phyloP scores from a whole-genome alignment of 2,329 filamentous ascomycete genomes.

The Fusarium sp. region DNA sequence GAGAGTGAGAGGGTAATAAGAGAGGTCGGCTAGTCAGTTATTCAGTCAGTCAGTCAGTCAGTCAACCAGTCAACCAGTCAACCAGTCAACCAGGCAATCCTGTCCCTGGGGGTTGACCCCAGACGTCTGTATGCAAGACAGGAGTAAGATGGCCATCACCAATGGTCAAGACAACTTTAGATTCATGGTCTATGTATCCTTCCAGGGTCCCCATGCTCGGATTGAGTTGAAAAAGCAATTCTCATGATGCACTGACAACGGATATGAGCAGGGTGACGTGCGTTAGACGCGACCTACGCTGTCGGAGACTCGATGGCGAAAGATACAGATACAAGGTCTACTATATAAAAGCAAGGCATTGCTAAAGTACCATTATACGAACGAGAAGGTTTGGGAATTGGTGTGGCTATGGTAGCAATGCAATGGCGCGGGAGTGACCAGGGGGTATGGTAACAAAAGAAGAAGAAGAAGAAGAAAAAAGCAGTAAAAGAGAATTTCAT shows the following conservation, averaged over 20 bases:
- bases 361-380: constrained; percentile 2
- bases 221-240: not conserved
- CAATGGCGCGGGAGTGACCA: constrained; percentile 30
- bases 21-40: not conserved
- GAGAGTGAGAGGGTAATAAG: not conserved
- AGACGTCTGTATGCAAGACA: constrained; percentile 16
- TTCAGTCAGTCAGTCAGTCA: too few species aligned
- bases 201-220: constrained; percentile 1
- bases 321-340: constrained; percentile 1
- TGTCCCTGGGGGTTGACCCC: not conserved
- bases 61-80: too few species aligned
- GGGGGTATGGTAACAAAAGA: constrained; percentile 20
- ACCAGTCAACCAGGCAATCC: too few species aligned
- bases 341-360: not conserved
- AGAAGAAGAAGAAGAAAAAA: constrained; percentile 40
- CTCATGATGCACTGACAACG: constrained; percentile 8
- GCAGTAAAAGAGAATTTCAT: constrained; percentile 34
- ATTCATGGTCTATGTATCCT: not conserved
- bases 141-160: constrained; percentile 9
- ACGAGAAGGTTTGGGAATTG: constrained; percentile 1
- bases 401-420: constrained; percentile 36
- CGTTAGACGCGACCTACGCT: constrained; percentile 20
- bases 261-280: constrained; percentile 29
- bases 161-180: constrained; percentile 3
- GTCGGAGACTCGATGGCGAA: constrained; percentile 11